A percentile compares a stretch with the other conserved stretches of the same genome.
These are phyloP conservation scores for Reutealis trisperma DNA, from an alignment of 345 rosid species.

Conservation along the genomic window DNA sequence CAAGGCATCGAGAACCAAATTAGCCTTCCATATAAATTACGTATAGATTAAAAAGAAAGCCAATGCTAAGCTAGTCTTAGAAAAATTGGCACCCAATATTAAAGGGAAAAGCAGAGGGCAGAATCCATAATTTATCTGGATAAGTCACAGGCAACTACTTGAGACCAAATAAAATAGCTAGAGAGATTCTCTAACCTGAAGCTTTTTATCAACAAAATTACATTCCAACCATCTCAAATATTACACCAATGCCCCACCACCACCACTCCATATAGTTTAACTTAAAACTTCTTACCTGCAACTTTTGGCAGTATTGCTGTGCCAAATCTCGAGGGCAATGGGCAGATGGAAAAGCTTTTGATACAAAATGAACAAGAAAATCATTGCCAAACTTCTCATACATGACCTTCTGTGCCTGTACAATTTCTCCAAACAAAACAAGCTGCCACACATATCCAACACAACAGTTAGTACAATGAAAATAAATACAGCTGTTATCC, in stretches of 20 bases:
- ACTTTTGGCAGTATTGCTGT: conserved; percentile 78
- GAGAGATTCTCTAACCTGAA: background rate
- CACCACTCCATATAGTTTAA: too few species aligned
- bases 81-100: background rate
- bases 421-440: conserved; percentile 80
- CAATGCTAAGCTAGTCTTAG: too few species aligned
- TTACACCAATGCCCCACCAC: too few species aligned
- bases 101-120: background rate
- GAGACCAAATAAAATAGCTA: background rate
- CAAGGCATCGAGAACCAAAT: background rate
- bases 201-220: background rate
- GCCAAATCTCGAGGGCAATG: conserved; percentile 71
- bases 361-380: conserved; percentile 62
- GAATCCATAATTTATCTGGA: background rate
- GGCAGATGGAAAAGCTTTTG: conserved; percentile 53
- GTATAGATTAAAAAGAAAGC: background rate
- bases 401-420: conserved; percentile 88
- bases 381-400: conserved; percentile 85
- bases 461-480: background rate
- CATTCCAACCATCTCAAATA: background rate
- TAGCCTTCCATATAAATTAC: background rate
- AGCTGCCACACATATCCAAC: conserved; percentile 50
- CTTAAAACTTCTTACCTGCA: conserved; percentile 56
- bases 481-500: background rate
- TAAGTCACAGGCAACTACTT: background rate